Evolutionary conservation across 2,329 filamentous ascomycete genomes (phyloP), one percentile per base, ranked within the genome.

Genomic region (Proliferodiscus dingleyae): DNA sequence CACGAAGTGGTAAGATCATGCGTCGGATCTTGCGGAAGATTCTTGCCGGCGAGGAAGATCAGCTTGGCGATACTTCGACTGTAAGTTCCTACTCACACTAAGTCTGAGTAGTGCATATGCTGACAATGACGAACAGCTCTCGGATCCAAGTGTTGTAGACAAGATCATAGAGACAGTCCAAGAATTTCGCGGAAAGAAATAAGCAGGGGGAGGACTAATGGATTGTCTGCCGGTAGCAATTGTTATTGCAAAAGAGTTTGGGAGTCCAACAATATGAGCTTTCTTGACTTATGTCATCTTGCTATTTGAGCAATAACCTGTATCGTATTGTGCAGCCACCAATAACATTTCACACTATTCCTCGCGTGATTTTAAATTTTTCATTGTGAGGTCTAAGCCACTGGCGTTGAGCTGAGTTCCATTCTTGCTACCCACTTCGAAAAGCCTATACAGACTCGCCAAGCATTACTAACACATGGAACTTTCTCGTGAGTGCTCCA

Each of bases 1-100:
- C 93, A 29, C 80, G 93, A 59, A 95, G 87, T 58, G 93, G 93
- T 56, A 98, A 98, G 85, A 98, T 98, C 64, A 98, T 98, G 93
- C 81, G 93, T 53, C 83, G 93, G 54, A 95, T 98, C 64, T 71
- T 98, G 73, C 80, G 93, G 61, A 98, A 98, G 87, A 95, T 98
- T 63, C 71, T 98, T 58, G 90, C 90, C 13, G 91, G 91, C 28
- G 93, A 98, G 74, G 91, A 96, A 70, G 93, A 98, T 67, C 90
- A 95, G 70, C 75, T 98, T 43, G 93, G 93, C 59, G 93, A 98
- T 64, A 94, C 77, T 28, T 87, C 87, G 16, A 97, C 93, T 56
- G 88, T 94, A 50, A 50, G 51, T 50, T 39, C 18, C 16, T 5
- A n/a, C 21, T 11, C 7, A 13, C 29, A n/a, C 9, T 30, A 9